These are phyloP conservation scores for Aspergillus fructus DNA, from an alignment of 2,329 filamentous ascomycete species.

Conservation along the genomic window DNA sequence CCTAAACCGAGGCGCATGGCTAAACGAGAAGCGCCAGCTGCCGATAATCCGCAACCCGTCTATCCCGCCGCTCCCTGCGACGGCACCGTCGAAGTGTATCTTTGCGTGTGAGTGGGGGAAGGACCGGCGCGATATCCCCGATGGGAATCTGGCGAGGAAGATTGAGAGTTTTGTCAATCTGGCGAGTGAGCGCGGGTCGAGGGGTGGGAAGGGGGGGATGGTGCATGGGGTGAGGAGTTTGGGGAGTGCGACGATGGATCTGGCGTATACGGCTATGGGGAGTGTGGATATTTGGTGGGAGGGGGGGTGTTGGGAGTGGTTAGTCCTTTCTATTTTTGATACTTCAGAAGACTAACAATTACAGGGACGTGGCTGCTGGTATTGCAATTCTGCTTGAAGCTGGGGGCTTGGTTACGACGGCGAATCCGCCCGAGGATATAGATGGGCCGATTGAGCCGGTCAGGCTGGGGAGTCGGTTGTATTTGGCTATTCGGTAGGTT, in stretches of 20 bases:
- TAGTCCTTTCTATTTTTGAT: conserved; percentile 20
- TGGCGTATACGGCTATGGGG: conserved; percentile 74
- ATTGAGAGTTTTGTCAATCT: conserved; percentile 74
- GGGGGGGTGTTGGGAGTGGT: conserved; percentile 79
- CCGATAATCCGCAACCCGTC: conserved; percentile 62
- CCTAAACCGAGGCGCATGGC: conserved; percentile 64
- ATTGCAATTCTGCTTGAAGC: conserved; percentile 72
- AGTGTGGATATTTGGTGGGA: conserved; percentile 82
- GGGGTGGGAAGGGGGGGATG: conserved; percentile 71
- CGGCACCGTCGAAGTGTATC: conserved; percentile 67
- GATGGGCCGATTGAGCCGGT: conserved; percentile 59
- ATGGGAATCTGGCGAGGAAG: conserved; percentile 70
- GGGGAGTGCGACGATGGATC: conserved; percentile 70
- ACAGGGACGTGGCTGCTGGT: conserved; percentile 70
- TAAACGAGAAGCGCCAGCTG: conserved; percentile 63
- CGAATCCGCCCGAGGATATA: conserved; percentile 64
- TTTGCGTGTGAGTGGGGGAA: conserved; percentile 81
- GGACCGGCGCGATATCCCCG: conserved; percentile 64
- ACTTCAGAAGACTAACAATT: not conserved
- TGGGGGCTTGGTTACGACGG: conserved; percentile 70
- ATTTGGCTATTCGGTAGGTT: conserved; percentile 65
- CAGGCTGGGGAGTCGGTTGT: conserved; percentile 65
- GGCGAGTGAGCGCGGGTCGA: conserved; percentile 64
- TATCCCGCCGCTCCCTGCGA: conserved; percentile 61
- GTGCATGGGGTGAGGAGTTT: conserved; percentile 73